These are phyloP conservation scores for Botrytis elliptica DNA, from an alignment of 2,329 filamentous ascomycete genomes.

Conservation along the genomic window DNA sequence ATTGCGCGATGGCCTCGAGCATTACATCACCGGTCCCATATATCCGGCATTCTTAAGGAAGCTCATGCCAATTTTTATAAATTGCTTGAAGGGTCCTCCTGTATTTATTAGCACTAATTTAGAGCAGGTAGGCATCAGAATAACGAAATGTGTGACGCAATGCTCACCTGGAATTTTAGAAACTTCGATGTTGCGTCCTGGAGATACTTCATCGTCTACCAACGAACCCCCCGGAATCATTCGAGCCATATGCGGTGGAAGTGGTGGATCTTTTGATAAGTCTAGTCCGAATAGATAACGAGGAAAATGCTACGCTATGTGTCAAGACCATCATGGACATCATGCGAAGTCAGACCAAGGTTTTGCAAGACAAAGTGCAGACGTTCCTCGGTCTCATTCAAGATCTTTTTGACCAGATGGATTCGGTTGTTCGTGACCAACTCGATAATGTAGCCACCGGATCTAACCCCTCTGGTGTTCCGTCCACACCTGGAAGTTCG, in stretches of 20 bases:
- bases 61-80: slow-evolving; percentile 85
- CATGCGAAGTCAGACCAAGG: slow-evolving; percentile 86
- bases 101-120: slow-evolving; percentile 87
- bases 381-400: slow-evolving; percentile 88
- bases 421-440: slow-evolving; percentile 90
- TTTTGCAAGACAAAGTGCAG: slow-evolving; percentile 78
- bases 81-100: slow-evolving; percentile 78
- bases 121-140: slow-evolving; percentile 69
- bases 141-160: not conserved
- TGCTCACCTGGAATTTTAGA: slow-evolving; percentile 48
- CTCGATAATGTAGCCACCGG: slow-evolving; percentile 74
- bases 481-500: slow-evolving; percentile 66
- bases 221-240: slow-evolving; percentile 70
- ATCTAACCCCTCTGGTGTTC: slow-evolving; percentile 52
- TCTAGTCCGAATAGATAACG: slow-evolving; percentile 87
- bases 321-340: slow-evolving; percentile 98
- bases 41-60: slow-evolving; percentile 82
- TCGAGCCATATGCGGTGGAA: slow-evolving; percentile 85
- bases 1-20: slow-evolving; percentile 87
- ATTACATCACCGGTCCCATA: slow-evolving; percentile 74
- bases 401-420: slow-evolving; percentile 94
- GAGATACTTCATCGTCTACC: slow-evolving; percentile 90
- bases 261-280: slow-evolving; percentile 88
- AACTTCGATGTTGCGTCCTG: slow-evolving; percentile 87
- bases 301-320: slow-evolving; percentile 97